Base-by-base conservation (phyloP, 768 basidiomycete species). In the Trametes elegans region DNA sequence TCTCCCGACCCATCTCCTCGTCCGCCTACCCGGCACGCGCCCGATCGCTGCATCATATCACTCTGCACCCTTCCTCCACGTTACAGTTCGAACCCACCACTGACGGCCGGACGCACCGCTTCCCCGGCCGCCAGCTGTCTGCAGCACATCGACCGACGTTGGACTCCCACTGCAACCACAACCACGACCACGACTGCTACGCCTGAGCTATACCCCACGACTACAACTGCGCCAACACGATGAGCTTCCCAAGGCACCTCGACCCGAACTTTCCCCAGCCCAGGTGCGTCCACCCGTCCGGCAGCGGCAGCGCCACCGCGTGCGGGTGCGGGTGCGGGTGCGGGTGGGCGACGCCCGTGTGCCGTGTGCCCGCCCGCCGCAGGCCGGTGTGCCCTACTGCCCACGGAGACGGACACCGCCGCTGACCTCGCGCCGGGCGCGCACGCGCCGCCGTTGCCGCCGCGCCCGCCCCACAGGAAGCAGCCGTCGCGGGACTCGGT, bases 401-500 rank as follows among this genome's bases (percentile, higher is more conserved):
- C n/a, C n/a, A n/a, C n/a, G n/a, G n/a, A n/a, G n/a, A n/a, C n/a
- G n/a, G n/a, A n/a, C n/a, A n/a, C n/a, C n/a, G n/a, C n/a, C n/a
- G n/a, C n/a, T n/a, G n/a, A n/a, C n/a, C n/a, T n/a, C n/a, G n/a
- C n/a, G n/a, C n/a, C n/a, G n/a, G n/a, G n/a, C n/a, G n/a, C n/a
- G n/a, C n/a, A n/a, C n/a, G 31, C 31, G 19, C 35, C 18, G 10
- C 18, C 35, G 11, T 26, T 14, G 13, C 19, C 47, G 38, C 19
- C 49, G 18, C 26, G 10, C 27, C 18, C 39, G 16, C 21, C 26
- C 11, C 19, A 18, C 44, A 59, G 57, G 47, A 53, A 31, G 29
- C 52, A 59, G 57, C 47, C 57, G 7, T 59, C 57, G 23, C 41
- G 52, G 42, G 52, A 43, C 50, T 59, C 57, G 46, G 26, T 53